phyloP scores from a whole-genome alignment of 495 filamentous ascomycete genomes.

The Lasiosphaeria miniovina region DNA sequence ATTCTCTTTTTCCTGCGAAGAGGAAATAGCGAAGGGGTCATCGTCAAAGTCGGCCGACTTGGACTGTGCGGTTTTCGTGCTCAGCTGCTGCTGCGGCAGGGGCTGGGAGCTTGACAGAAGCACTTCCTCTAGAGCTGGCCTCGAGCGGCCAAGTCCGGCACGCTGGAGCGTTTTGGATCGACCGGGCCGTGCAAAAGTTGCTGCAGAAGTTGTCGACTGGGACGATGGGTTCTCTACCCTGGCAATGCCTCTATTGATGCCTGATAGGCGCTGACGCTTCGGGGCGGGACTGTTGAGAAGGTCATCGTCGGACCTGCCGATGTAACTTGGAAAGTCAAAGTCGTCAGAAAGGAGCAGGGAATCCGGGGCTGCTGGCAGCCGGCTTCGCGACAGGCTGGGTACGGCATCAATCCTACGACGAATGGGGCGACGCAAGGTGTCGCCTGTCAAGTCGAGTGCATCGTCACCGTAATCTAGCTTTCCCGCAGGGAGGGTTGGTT shows the following conservation, averaged over 20 bases:
- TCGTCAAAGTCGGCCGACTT: constrained; percentile 14
- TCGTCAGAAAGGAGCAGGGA: background rate
- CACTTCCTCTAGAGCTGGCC: constrained; percentile 11
- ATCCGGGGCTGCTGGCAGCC: no score
- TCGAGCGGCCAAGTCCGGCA: background rate
- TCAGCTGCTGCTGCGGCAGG: constrained; percentile 9
- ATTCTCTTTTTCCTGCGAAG: constrained; percentile 12
- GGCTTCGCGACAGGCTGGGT: background rate
- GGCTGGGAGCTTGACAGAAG: constrained; percentile 17
- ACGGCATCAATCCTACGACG: background rate
- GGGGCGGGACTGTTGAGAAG: constrained; percentile 3
- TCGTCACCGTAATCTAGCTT: background rate
- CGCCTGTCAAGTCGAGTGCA: no score
- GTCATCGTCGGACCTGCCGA: constrained; percentile 37
- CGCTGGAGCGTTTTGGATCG: background rate
- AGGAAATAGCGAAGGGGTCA: constrained; percentile 20
- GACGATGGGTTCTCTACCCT: background rate
- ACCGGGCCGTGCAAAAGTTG: no score
- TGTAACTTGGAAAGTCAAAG: background rate
- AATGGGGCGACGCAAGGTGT: no score
- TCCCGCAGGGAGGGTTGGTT: background rate
- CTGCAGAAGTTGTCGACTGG: background rate
- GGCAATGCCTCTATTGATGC: constrained; percentile 2
- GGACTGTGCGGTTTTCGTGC: background rate
- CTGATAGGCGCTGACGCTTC: constrained; percentile 29